Evolutionary conservation across 192 early-diverging fungal species (phyloP).

Genomic region (Podochytrium sp.): DNA sequence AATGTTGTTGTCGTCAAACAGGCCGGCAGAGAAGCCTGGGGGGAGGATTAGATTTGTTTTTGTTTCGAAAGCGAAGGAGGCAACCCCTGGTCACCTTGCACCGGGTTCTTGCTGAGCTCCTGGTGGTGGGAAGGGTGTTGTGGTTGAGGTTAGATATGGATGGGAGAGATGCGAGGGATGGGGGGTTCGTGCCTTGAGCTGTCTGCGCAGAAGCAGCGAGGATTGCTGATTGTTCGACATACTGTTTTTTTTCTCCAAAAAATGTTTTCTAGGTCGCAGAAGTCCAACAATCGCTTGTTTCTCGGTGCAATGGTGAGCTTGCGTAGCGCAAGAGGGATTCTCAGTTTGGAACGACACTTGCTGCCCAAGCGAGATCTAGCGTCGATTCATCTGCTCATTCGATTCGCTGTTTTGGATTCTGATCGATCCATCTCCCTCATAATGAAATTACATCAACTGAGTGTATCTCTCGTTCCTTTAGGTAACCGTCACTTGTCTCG

Average conservation of each 20-base stretch:
- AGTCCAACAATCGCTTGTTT: not conserved
- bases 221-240: not conserved
- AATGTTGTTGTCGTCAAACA: slow-evolving; percentile 80
- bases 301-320: not conserved
- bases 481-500: slow-evolving; percentile 18
- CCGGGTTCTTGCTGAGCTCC: slow-evolving; percentile 78
- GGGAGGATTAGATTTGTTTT: slow-evolving; percentile 9
- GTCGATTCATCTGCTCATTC: not conserved
- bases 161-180: not conserved
- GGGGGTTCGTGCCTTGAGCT: slow-evolving; percentile 38
- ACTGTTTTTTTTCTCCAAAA: not conserved
- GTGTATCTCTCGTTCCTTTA: not conserved
- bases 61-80: not conserved
- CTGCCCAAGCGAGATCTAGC: too few species aligned
- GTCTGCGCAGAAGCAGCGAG: slow-evolving; percentile 40
- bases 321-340: not conserved
- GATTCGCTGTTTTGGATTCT: not conserved
- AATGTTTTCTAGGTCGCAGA: not conserved
- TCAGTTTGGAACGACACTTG: too few species aligned
- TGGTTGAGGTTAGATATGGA: not conserved
- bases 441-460: not conserved
- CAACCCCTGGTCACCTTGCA: slow-evolving; percentile 41
- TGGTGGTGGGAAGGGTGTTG: not conserved
- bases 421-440: not conserved
- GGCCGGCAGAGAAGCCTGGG: slow-evolving; percentile 85